A percentile compares a stretch with the other conserved stretches of the same genome.
Evolutionary conservation across 1,139 yeast species (phyloP).

Genomic region (Yamadazyma atmosphaerica): DNA sequence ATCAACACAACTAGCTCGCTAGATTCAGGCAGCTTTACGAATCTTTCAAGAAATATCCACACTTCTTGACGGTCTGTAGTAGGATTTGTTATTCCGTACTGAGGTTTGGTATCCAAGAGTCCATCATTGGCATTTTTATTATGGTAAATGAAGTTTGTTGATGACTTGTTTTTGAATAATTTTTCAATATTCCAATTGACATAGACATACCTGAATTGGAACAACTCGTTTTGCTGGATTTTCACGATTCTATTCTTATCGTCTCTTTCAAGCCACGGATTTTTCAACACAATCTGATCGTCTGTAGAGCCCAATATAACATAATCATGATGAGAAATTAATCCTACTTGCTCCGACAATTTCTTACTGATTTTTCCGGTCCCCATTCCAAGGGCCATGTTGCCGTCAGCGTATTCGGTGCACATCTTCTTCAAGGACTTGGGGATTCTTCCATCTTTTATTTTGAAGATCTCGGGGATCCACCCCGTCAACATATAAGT

Average conservation of each 20-base stretch:
- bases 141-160: slow-evolving; percentile 31
- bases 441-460: slow-evolving; percentile 30
- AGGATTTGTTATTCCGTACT: slow-evolving; percentile 44
- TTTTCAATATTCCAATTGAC: slow-evolving; percentile 61
- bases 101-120: slow-evolving; percentile 43
- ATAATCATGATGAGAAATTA: slow-evolving; percentile 72
- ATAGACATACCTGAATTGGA: slow-evolving; percentile 58
- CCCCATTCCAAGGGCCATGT: slow-evolving; percentile 56
- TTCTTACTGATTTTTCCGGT: slow-evolving; percentile 53
- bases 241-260: slow-evolving; percentile 19
- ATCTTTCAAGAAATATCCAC: slow-evolving; percentile 53
- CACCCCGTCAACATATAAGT: slow-evolving; percentile 67
- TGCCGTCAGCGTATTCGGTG: slow-evolving; percentile 3
- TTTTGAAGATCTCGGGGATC: slow-evolving; percentile 63
- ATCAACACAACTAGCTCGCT: slow-evolving; percentile 17
- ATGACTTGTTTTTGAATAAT: slow-evolving; percentile 20
- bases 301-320: slow-evolving; percentile 26
- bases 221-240: slow-evolving; percentile 26
- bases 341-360: slow-evolving; percentile 34
- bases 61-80: slow-evolving; percentile 29
- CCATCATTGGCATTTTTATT: slow-evolving; percentile 2
- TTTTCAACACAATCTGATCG: slow-evolving; percentile 31
- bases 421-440: slow-evolving; percentile 35
- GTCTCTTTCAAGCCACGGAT: slow-evolving; percentile 22
- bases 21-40: slow-evolving; percentile 16